Evolutionary conservation across 2,329 filamentous ascomycete genomes (phyloP), one percentile per base, ranked within the genome.

Genomic region (Neofusicoccum sp.): DNA sequence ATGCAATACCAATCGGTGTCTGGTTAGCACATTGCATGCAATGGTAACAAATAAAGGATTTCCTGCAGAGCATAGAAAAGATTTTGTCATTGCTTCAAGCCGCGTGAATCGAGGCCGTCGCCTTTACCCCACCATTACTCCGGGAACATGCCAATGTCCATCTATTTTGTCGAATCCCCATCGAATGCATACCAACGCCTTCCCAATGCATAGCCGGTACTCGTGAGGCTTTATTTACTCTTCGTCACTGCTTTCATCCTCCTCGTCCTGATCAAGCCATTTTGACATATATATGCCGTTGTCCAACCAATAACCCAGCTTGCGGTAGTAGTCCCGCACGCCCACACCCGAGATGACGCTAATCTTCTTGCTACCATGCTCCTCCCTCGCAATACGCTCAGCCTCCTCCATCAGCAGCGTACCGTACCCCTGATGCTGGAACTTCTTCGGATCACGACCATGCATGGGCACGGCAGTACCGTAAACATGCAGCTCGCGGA

Each of bases 331-430:
- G 71, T 91, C 96, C 70, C 95, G 83, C 16, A 98, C 96, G 11
- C 95, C 95, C 6, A 99, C 93, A 31, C 95, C 95, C n/a, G 92
- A 96, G 63, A 99, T 99, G 66, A 99, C 92, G 71, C 91, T 95
- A 60, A 99, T 91, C 82, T 99, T 99, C 63, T 84, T 83, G 68
- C 93, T 97, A 5, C 92, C 90, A 71, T 99, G 95, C 77, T 99
- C 95, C 65, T 97, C 89, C 60, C 91, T 84, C 0, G 96, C 93
- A 65, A 99, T 99, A 56, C 93, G 84, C 78, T 98, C 95, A 0
- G 95, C 96, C 78, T 98, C 93, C 71, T 98, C 93, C 96, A 99
- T 99, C 66, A 99, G 73, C 63, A 99, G 75, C 1, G 95, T 99
- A 49, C 95, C 95, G 67, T 96, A 99, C 0, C 95, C 95, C 73